Evolutionary conservation across 2,329 filamentous ascomycete species (phyloP).

Genomic region (Cylindrodendrum hubeiense): DNA sequence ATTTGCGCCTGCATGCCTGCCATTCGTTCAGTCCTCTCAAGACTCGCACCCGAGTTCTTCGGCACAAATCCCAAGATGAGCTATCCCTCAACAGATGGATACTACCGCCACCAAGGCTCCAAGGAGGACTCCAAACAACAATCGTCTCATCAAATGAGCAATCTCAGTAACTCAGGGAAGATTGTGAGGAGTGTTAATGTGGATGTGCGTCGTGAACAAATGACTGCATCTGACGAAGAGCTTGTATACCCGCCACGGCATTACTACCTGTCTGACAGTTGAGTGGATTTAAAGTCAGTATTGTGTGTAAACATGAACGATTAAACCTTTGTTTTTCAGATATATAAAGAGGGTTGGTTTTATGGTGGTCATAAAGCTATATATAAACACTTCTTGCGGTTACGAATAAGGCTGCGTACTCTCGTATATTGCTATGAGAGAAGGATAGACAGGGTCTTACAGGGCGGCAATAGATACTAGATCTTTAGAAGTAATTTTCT

Average conservation of each 20-base stretch:
- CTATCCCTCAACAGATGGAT: constrained; percentile 12
- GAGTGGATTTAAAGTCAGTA: background rate
- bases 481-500: too few relatives aligned
- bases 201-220: constrained; percentile 5
- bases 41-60: constrained; percentile 15
- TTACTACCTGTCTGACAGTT: background rate
- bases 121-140: constrained; percentile 12
- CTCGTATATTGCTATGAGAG: too few relatives aligned
- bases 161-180: constrained; percentile 2
- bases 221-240: constrained; percentile 19
- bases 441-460: too few relatives aligned
- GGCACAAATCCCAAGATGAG: constrained; percentile 12
- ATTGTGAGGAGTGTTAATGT: constrained; percentile 18
- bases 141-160: background rate
- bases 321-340: background rate
- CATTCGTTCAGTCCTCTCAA: constrained; percentile 11
- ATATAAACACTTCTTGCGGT: too few relatives aligned
- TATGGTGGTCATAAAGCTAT: too few relatives aligned
- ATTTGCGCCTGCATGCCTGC: constrained; percentile 23
- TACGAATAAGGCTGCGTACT: too few relatives aligned
- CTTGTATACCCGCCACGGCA: constrained; percentile 15
- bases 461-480: too few relatives aligned
- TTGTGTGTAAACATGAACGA: background rate
- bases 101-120: constrained; percentile 15
- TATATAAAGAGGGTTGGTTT: too few relatives aligned